Conservation (phyloP, 2,329 filamentous ascomycete genomes). For the Conoideocrella luteorostrata region DNA sequence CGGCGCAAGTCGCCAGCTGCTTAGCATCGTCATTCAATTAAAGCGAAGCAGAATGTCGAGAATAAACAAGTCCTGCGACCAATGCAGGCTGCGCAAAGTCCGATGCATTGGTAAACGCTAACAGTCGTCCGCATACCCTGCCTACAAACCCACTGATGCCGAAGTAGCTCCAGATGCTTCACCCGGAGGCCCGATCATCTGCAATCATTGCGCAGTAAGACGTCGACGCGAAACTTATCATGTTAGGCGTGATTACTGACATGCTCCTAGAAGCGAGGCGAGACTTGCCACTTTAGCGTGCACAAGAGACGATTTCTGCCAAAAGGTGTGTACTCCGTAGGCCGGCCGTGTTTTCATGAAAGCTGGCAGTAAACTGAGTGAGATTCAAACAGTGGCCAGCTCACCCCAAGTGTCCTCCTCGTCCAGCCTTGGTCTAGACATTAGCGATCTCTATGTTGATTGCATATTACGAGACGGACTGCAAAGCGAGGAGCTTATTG, state of each 20-base stretch:
- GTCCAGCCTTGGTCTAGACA: neutral
- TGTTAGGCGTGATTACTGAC: neutral
- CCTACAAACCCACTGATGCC: neutral
- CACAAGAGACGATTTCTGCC: constrained; percentile 5
- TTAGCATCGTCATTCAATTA: too few relatives aligned
- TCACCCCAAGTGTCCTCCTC: neutral
- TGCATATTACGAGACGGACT: constrained; percentile 4
- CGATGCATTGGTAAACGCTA: constrained; percentile 14
- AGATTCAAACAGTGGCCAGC: neutral
- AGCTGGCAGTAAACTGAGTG: neutral
- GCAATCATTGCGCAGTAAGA: constrained; percentile 7
- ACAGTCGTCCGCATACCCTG: neutral
- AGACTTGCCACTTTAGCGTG: constrained; percentile 6
- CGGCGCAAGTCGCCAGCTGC: too few relatives aligned
- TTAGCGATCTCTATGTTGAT: constrained; percentile 4
- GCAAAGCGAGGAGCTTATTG: constrained; percentile 2
- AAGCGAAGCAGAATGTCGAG: constrained; percentile 6
- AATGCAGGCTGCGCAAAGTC: constrained; percentile 17
- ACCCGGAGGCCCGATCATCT: neutral
- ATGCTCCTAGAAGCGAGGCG: neutral
- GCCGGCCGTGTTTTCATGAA: too few relatives aligned
- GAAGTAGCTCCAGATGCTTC: constrained; percentile 3
- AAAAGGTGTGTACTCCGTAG: too few relatives aligned
- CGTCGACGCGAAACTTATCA: neutral
- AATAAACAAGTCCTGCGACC: constrained; percentile 14